Percentiles rank a stretch among this genome's conserved stretches.
These are phyloP conservation scores for Bruguiera parviflora DNA, from an alignment of 345 rosid genomes.

Conservation along the genomic window DNA sequence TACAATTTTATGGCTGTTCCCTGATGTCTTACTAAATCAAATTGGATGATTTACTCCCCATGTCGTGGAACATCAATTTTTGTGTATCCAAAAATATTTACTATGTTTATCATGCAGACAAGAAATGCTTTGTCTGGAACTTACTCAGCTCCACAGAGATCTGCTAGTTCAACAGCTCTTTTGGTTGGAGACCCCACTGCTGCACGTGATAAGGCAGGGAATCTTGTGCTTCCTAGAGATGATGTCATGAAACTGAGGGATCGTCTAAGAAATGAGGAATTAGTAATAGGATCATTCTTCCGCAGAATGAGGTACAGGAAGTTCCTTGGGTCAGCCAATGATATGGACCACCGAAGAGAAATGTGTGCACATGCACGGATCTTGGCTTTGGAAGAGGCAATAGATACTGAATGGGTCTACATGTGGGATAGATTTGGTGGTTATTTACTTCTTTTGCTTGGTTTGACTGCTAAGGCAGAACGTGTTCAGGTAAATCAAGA, in stretches of 20 bases:
- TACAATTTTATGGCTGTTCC: too few relatives aligned
- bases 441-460: constrained; percentile 86
- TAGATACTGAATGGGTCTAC: constrained; percentile 99
- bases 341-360: constrained; percentile 83
- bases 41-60: too few relatives aligned
- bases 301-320: constrained; percentile 56
- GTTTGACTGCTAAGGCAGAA: constrained; percentile 97
- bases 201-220: constrained; percentile 91
- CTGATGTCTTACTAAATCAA: too few relatives aligned
- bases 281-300: constrained; percentile 72
- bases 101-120: constrained; percentile 51
- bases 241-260: constrained; percentile 97
- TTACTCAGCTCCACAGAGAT: constrained; percentile 98
- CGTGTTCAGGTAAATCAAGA: constrained; percentile 71
- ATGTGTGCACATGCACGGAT: constrained; percentile 99
- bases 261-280: constrained; percentile 93
- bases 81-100: background rate
- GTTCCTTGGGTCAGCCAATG: constrained; percentile 56
- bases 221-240: constrained; percentile 95
- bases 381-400: constrained; percentile 96
- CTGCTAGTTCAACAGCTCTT: constrained; percentile 99
- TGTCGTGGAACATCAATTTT: too few relatives aligned
- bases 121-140: constrained; percentile 99
- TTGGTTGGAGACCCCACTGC: constrained; percentile 95
- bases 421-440: constrained; percentile 99